A percentile compares a stretch with the other conserved stretches of the same genome.
Evolutionary conservation across 2,329 filamentous ascomycete genomes (phyloP).

Genomic region (Grosmannia serpens): DNA sequence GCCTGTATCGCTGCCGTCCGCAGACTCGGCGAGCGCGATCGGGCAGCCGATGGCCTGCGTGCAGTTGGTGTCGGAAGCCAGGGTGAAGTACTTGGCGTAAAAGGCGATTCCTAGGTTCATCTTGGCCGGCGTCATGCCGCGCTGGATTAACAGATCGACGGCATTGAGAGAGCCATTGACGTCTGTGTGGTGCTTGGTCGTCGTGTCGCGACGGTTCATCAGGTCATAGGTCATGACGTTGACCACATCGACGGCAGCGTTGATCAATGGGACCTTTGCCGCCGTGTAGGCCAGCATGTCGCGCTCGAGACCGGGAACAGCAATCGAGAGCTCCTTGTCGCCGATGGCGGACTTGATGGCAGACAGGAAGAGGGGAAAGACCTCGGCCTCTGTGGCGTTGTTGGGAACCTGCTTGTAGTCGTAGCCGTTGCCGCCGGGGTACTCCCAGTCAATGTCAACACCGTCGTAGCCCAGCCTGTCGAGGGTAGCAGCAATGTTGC

Average conservation of each 20-base stretch:
- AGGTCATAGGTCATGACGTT: conserved; percentile 61
- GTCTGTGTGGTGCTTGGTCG: conserved; percentile 55
- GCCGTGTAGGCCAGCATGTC: conserved; percentile 59
- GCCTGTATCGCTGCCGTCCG: conserved; percentile 28
- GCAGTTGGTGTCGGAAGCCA: conserved; percentile 28
- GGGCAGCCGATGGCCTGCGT: conserved; percentile 38
- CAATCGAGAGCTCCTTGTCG: conserved; percentile 52
- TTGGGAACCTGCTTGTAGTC: conserved; percentile 59
- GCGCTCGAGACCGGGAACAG: conserved; percentile 50
- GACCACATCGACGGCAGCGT: conserved; percentile 49
- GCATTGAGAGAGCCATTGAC: conserved; percentile 41
- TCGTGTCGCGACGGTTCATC: conserved; percentile 55
- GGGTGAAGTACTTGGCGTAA: conserved; percentile 54
- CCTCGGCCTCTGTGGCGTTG: conserved; percentile 50
- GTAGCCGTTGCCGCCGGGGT: conserved; percentile 53
- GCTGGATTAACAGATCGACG: conserved; percentile 47
- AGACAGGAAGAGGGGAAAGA: conserved; percentile 49
- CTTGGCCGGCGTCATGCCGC: conserved; percentile 38
- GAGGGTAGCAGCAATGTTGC: conserved; percentile 44
- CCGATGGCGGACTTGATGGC: conserved; percentile 48
- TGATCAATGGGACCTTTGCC: conserved; percentile 46
- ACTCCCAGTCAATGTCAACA: conserved; percentile 19
- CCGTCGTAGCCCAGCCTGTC: conserved; percentile 47
- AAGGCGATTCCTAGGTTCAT: conserved; percentile 56
- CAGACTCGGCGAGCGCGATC: conserved; percentile 43